Base-by-base conservation (phyloP, 1,139 yeast genomes). In the Geotrichum citri-aurantii region DNA sequence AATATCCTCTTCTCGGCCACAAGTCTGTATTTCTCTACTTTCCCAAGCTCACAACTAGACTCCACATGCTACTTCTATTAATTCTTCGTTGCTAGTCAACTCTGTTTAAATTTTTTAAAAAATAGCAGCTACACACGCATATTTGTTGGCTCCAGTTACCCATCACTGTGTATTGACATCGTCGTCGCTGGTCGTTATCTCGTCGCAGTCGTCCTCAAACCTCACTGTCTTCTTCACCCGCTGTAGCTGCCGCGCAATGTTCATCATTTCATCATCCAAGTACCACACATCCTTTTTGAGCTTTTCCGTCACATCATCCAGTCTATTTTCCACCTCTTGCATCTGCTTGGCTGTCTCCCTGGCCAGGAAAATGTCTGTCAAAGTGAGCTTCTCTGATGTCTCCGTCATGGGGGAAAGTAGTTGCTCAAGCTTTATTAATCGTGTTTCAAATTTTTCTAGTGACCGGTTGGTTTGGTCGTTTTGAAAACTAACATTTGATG, bases 251-350 rank as follows among this genome's bases (percentile, higher is more conserved):
- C 29, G 33, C 49, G 40, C 42, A 7, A 42, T 23, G n/a, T 42
- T 48, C 1, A 24, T 19, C 8, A 51, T 44, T 24, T 40, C 42
- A 37, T 51, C 54, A 31, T 51, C 54, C 48, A 51, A 17, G 12
- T 26, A 42, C 54, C 54, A 51, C 27, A 51, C 48, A 42, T 51
- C 54, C 24, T 19, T 24, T 11, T 44, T 24, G 11, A 42, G n/a
- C 33, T n/a, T 40, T 4, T 21, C 5, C 48, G 40, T 31, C 23
- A 37, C 4, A 23, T 21, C 31, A 33, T 4, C 26, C 19, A 51
- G 23, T 10, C 40, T 27, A 19, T 40, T 33, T 11, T 23, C 6
- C 14, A 50, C 3, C 24, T 19, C 12, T 24, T 21, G 24, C 47
- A 50, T 21, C 6, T 29, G 2, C 14, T 31, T 29, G 23, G 51